Conservation (phyloP, 2,329 filamentous ascomycete species). For the Cylindrodendrum hubeiense region DNA sequence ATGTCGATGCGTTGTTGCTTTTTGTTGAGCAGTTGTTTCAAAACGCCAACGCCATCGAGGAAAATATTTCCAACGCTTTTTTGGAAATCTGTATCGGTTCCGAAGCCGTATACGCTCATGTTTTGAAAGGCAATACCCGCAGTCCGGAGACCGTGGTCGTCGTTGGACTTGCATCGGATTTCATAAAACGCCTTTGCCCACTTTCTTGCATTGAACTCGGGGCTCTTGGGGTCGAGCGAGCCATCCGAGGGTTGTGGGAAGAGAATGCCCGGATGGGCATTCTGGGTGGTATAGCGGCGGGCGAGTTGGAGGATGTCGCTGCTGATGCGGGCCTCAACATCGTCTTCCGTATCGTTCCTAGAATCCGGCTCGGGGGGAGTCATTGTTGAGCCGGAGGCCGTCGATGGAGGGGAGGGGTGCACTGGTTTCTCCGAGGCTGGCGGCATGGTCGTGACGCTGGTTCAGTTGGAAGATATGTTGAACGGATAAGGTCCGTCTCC, state of each 20-base stretch:
- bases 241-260: constrained; percentile 28
- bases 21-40: constrained; percentile 43
- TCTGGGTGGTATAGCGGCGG: neutral
- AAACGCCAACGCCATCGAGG: constrained; percentile 41
- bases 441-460: too few relatives aligned
- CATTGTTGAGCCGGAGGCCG: neutral
- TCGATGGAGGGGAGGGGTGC: neutral
- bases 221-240: constrained; percentile 53
- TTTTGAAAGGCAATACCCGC: constrained; percentile 55
- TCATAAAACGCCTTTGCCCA: constrained; percentile 54
- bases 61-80: constrained; percentile 57
- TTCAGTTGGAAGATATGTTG: too few relatives aligned
- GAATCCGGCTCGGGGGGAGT: neutral
- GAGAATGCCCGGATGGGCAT: constrained; percentile 4
- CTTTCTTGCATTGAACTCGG: constrained; percentile 53
- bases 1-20: constrained; percentile 58
- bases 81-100: constrained; percentile 59
- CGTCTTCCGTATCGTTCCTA: neutral
- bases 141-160: constrained; percentile 39
- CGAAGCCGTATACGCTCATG: constrained; percentile 57
- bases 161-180: constrained; percentile 16
- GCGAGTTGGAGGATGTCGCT: neutral
- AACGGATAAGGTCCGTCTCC: too few relatives aligned
- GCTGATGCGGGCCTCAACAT: neutral
- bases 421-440: too few relatives aligned